A percentile compares a stretch with the other conserved stretches of the same genome.
Evolutionary conservation across 2,329 filamentous ascomycete species (phyloP).

Genomic region (Daldinia sp.): DNA sequence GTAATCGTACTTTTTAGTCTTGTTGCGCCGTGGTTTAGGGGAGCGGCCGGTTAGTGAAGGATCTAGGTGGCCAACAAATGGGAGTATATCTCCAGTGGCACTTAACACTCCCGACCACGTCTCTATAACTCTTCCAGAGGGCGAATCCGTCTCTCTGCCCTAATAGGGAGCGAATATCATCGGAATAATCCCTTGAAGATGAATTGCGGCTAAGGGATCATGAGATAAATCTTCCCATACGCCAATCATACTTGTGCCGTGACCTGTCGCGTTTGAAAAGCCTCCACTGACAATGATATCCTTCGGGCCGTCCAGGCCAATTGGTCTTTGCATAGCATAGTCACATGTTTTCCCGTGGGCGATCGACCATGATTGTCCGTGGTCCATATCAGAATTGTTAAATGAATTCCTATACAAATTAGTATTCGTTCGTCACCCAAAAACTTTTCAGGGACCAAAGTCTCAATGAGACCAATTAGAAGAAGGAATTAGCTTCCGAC

Average conservation of each 20-base stretch:
- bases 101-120: constrained; percentile 65
- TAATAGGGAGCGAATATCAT: constrained; percentile 57
- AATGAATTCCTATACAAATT: not conserved
- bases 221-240: constrained; percentile 59
- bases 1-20: constrained; percentile 1
- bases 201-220: constrained; percentile 56
- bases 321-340: constrained; percentile 63
- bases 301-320: constrained; percentile 49
- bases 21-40: not conserved
- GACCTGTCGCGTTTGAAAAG: constrained; percentile 56
- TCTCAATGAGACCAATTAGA: not conserved
- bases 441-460: not conserved
- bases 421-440: not conserved
- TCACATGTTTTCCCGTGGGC: constrained; percentile 62
- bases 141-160: constrained; percentile 46
- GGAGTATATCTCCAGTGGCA: constrained; percentile 61
- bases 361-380: constrained; percentile 63
- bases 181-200: constrained; percentile 58
- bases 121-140: constrained; percentile 51
- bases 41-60: constrained; percentile 48
- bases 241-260: constrained; percentile 62
- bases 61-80: constrained; percentile 63
- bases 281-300: constrained; percentile 69
- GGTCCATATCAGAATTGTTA: constrained; percentile 50
- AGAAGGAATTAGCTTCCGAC: not conserved